These are phyloP conservation scores for Fusarium sp. DNA, from an alignment of 2,329 filamentous ascomycete genomes.

Conservation along the genomic window DNA sequence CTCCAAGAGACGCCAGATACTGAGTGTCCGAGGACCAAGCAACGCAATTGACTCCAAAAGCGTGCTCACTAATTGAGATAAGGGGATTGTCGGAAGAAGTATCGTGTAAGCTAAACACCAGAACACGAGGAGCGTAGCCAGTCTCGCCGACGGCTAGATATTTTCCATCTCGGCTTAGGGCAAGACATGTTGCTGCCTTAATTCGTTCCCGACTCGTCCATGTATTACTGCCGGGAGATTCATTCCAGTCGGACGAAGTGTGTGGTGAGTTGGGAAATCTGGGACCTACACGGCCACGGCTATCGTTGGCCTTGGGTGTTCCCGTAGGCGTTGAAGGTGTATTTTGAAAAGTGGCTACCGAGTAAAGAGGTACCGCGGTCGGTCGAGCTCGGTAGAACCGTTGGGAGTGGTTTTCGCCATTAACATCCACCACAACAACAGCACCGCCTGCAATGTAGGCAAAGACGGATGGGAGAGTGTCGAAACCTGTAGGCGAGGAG, in stretches of 20 bases:
- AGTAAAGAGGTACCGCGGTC: slow-evolving; percentile 77
- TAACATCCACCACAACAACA: slow-evolving; percentile 88
- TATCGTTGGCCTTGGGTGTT: slow-evolving; percentile 76
- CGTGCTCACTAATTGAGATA: slow-evolving; percentile 89
- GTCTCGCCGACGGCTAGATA: slow-evolving; percentile 96
- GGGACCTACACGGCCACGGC: slow-evolving; percentile 69
- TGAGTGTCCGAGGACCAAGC: slow-evolving; percentile 91
- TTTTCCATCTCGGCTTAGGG: slow-evolving; percentile 87
- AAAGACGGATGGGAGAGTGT: slow-evolving; percentile 83
- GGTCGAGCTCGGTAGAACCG: slow-evolving; percentile 93
- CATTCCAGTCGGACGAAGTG: slow-evolving; percentile 68
- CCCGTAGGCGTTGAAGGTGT: slow-evolving; percentile 64
- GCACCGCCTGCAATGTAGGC: slow-evolving; percentile 94
- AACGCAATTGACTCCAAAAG: slow-evolving; percentile 88
- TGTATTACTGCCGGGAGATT: slow-evolving; percentile 77
- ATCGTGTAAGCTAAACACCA: slow-evolving; percentile 90
- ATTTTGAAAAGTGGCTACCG: slow-evolving; percentile 68
- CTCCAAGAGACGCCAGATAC: slow-evolving; percentile 89
- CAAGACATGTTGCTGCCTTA: slow-evolving; percentile 93
- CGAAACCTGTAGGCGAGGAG: slow-evolving; percentile 86
- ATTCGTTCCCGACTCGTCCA: slow-evolving; percentile 94
- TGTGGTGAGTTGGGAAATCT: slow-evolving; percentile 65
- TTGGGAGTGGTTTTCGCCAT: slow-evolving; percentile 78
- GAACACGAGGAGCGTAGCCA: slow-evolving; percentile 90
- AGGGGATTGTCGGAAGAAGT: slow-evolving; percentile 85